Conservation (phyloP, 83 land plant species). For the Isoetes engelmannii region DNA sequence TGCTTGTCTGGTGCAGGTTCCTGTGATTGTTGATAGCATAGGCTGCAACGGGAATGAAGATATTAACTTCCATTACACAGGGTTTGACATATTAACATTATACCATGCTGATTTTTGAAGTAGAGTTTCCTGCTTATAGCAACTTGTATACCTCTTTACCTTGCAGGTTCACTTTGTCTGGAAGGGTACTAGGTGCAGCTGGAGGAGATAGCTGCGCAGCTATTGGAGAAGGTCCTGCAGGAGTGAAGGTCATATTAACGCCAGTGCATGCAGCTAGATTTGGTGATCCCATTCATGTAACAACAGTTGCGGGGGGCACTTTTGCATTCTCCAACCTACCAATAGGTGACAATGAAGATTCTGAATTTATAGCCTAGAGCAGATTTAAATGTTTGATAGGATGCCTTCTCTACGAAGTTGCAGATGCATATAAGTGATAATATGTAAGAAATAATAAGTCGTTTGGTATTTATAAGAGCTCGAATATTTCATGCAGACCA, state of each 20-base stretch:
- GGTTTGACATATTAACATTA: constrained; percentile 32
- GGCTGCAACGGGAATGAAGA: constrained; percentile 92
- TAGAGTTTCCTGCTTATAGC: not conserved
- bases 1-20: constrained; percentile 40
- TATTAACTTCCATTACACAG: constrained; percentile 85
- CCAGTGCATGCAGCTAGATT: constrained; percentile 23
- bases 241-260: constrained; percentile 56
- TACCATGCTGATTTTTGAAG: not conserved
- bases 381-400: not conserved
- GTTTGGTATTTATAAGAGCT: too few relatives aligned
- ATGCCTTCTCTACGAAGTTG: not conserved
- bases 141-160: not conserved
- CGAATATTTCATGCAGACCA: too few relatives aligned
- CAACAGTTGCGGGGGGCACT: constrained; percentile 46
- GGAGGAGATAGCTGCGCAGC: constrained; percentile 73
- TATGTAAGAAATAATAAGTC: too few relatives aligned
- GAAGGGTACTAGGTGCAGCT: constrained; percentile 71
- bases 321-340: constrained; percentile 56
- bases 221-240: constrained; percentile 64
- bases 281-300: constrained; percentile 36
- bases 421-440: too few relatives aligned
- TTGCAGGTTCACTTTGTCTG: constrained; percentile 65
- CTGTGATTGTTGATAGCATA: constrained; percentile 62
- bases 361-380: not conserved
- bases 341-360: constrained; percentile 40